These are phyloP conservation scores for Mucor circinelloides DNA, from an alignment of 371 early-diverging fungal species.

Conservation along the genomic window DNA sequence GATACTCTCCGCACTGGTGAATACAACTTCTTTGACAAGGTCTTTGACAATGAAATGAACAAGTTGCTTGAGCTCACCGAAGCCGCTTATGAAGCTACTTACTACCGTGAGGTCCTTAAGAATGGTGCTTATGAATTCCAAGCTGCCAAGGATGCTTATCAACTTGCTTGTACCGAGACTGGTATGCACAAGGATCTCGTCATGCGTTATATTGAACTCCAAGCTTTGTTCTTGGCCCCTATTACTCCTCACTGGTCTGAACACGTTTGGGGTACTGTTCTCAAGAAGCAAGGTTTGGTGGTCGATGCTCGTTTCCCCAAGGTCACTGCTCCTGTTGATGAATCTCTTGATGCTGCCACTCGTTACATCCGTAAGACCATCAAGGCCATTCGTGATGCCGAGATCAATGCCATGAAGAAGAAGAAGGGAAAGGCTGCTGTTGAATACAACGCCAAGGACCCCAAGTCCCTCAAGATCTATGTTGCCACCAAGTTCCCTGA, in stretches of 20 bases:
- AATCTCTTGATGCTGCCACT: constrained; percentile 71
- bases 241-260: constrained; percentile 95
- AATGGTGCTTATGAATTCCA: constrained; percentile 93
- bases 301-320: constrained; percentile 79
- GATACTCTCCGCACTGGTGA: constrained; percentile 47
- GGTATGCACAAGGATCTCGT: constrained; percentile 90
- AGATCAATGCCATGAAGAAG: constrained; percentile 78
- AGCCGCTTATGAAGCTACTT: constrained; percentile 79
- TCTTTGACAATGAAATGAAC: constrained; percentile 90
- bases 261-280: constrained; percentile 79
- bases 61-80: constrained; percentile 70
- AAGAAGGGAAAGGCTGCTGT: constrained; percentile 64
- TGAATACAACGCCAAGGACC: constrained; percentile 64
- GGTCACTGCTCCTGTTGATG: constrained; percentile 60
- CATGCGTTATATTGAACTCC: constrained; percentile 77
- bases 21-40: constrained; percentile 77
- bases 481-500: constrained; percentile 87
- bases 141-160: constrained; percentile 90
- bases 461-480: constrained; percentile 76
- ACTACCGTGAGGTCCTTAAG: constrained; percentile 96
- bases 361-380: constrained; percentile 82
- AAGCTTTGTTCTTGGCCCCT: constrained; percentile 84
- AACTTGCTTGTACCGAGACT: constrained; percentile 66
- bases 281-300: constrained; percentile 77
- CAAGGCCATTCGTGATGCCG: constrained; percentile 81